Evolutionary conservation across 345 rosid species (phyloP).

Genomic region (Eucalyptus pauciflora): DNA sequence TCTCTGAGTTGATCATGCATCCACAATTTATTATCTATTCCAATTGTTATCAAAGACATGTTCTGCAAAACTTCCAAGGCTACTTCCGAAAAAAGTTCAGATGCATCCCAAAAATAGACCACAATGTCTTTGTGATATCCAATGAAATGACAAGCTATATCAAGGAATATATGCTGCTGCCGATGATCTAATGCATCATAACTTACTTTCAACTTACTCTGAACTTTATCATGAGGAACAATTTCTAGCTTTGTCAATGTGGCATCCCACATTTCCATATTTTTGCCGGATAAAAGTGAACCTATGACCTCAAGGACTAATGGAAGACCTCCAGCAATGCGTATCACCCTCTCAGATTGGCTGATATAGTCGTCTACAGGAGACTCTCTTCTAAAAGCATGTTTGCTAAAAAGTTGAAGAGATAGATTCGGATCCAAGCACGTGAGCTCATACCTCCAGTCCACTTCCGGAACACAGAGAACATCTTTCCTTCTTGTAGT

Average conservation of each 20-base stretch:
- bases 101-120: background rate
- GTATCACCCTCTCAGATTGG: background rate
- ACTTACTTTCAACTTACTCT: background rate
- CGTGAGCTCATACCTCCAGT: background rate
- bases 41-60: background rate
- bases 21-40: background rate
- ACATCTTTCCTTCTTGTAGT: background rate
- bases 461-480: background rate
- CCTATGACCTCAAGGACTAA: background rate
- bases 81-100: background rate
- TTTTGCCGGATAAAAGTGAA: background rate
- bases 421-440: fast-evolving
- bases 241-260: background rate
- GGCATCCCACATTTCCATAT: background rate
- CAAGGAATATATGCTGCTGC: background rate
- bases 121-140: background rate
- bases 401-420: background rate
- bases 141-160: background rate
- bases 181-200: background rate
- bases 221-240: background rate
- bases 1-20: background rate
- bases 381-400: background rate
- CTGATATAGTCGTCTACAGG: background rate
- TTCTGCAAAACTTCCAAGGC: background rate
- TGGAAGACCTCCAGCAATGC: background rate